A percentile compares a stretch with the other conserved stretches of the same genome.
These are phyloP conservation scores for Leccinum subtestaceum DNA, from an alignment of 768 basidiomycete genomes.

Conservation along the genomic window DNA sequence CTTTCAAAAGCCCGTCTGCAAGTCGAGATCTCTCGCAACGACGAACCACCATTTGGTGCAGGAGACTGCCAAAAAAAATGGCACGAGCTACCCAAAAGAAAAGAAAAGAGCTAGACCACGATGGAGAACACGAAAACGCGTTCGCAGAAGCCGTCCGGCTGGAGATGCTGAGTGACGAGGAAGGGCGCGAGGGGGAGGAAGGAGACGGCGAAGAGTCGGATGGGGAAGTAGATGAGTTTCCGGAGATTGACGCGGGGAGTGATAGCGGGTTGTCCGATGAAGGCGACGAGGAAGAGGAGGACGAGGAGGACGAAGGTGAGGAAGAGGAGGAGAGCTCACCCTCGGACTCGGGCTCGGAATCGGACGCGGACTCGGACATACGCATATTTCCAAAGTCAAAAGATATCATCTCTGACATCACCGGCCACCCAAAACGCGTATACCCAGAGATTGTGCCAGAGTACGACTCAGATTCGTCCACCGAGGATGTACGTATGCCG, in stretches of 20 bases:
- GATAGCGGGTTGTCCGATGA: slow-evolving; percentile 35
- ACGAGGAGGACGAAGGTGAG: slow-evolving; percentile 32
- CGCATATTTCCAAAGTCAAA: slow-evolving; percentile 62
- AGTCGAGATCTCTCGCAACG: background rate
- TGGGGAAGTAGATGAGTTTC: slow-evolving; percentile 70
- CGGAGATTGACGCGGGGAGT: slow-evolving; percentile 58
- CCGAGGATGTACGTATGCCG: slow-evolving; percentile 70
- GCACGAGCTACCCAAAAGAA: slow-evolving; percentile 45
- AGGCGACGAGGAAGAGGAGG: slow-evolving; percentile 33
- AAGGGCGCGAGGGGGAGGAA: slow-evolving; percentile 39
- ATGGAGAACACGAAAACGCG: slow-evolving; percentile 32
- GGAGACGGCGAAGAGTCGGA: slow-evolving; percentile 41
- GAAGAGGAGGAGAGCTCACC: slow-evolving; percentile 38
- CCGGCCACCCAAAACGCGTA: slow-evolving; percentile 78
- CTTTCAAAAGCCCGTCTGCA: background rate
- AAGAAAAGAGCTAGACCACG: slow-evolving; percentile 52
- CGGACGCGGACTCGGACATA: slow-evolving; percentile 44
- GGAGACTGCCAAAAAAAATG: slow-evolving; percentile 38
- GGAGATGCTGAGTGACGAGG: slow-evolving; percentile 78
- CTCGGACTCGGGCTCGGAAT: slow-evolving; percentile 22
- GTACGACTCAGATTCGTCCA: slow-evolving; percentile 89
- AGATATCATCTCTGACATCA: slow-evolving; percentile 73
- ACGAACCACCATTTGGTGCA: background rate
- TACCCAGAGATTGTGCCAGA: slow-evolving; percentile 89
- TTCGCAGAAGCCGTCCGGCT: slow-evolving; percentile 46